A percentile compares a stretch with the other conserved stretches of the same genome.
Evolutionary conservation across 805 yeast species (phyloP).

Genomic region (Myxozyma melibiosi): DNA sequence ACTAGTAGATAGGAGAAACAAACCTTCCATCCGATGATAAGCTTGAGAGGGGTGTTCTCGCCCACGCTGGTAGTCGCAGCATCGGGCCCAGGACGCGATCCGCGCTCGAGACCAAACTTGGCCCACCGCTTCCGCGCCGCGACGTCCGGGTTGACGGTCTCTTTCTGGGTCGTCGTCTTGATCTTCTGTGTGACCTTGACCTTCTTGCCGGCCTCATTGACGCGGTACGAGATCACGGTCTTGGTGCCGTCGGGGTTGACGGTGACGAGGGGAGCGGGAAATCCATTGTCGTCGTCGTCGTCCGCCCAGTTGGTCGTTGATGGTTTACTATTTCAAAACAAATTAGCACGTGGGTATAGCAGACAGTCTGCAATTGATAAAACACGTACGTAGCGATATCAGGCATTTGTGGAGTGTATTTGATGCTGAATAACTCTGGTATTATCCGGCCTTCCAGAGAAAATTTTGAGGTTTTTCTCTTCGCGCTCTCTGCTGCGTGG

Average conservation of each 20-base stretch:
- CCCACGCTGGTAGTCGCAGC: constrained; percentile 84
- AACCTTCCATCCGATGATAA: constrained; percentile 49
- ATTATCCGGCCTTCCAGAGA: background rate
- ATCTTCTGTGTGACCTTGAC: constrained; percentile 86
- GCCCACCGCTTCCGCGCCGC: constrained; percentile 89
- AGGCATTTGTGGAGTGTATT: constrained; percentile 16
- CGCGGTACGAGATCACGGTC: constrained; percentile 75
- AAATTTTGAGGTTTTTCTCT: constrained; percentile 7
- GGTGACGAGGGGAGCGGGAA: constrained; percentile 72
- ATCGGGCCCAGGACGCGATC: constrained; percentile 81
- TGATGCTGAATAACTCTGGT: background rate
- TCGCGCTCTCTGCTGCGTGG: background rate
- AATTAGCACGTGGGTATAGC: too few relatives aligned
- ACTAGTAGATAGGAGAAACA: background rate
- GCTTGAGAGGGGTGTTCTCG: constrained; percentile 74
- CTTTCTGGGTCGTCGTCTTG: constrained; percentile 73
- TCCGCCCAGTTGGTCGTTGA: constrained; percentile 61
- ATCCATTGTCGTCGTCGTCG: constrained; percentile 46
- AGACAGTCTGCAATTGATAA: background rate
- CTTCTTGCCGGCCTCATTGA: constrained; percentile 72
- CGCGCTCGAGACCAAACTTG: constrained; percentile 81
- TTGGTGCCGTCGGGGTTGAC: constrained; percentile 86
- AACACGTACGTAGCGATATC: constrained; percentile 28
- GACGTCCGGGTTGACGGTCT: constrained; percentile 78
- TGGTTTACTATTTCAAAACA: constrained; percentile 5